Base-by-base conservation (phyloP, 768 basidiomycete genomes). In the Fomitopsis pulvina region DNA sequence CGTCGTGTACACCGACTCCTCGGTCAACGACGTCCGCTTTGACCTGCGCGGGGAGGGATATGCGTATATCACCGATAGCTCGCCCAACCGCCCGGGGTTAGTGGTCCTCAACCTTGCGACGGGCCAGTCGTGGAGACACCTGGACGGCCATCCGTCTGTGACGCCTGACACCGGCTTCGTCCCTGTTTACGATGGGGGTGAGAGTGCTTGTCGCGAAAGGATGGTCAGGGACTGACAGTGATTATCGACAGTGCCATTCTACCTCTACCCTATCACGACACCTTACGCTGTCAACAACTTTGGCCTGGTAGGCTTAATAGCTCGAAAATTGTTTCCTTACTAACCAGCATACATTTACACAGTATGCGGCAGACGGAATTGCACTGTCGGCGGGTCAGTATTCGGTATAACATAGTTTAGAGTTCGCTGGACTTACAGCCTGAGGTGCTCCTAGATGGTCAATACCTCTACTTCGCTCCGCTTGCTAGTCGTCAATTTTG, bases 1-100 rank as follows among this genome's bases (percentile, higher is more conserved):
- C n/a, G 55, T 58, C 2, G 60, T 56, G 1, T 53, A 50, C 21
- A 50, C 60, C 16, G 60, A 61, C 45, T 56, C 57, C 25, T 54
- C 52, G 2, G 34, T 61, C 22, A 61, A 61, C 45, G 60, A 61
- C 28, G 55, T 61, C 12, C 40, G 60, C 20, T 52, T 61, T 43
- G 60, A 61, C 41, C 52, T 61, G 12, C 57, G 60, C 22, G 57
- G 57, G 2, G 45, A 49, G 7, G 57, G 57, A n/a, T 52, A 56
- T 29, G 57, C 57, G 16, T 58, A 58, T 50, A 51, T 58, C 26
- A 52, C 57, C 4, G 57, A 58, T 43, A 58, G 52, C 42, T 53
- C 54, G n/a, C 52, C 52, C 9, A 51, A 58, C n/a, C 54, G 51
- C 12, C 54, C 54, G 0, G 57, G 57, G 4, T 21, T 58, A n/a